These are phyloP conservation scores for Gnomoniopsis smithogilvyi DNA, from an alignment of 2,329 filamentous ascomycete species.

Conservation along the genomic window DNA sequence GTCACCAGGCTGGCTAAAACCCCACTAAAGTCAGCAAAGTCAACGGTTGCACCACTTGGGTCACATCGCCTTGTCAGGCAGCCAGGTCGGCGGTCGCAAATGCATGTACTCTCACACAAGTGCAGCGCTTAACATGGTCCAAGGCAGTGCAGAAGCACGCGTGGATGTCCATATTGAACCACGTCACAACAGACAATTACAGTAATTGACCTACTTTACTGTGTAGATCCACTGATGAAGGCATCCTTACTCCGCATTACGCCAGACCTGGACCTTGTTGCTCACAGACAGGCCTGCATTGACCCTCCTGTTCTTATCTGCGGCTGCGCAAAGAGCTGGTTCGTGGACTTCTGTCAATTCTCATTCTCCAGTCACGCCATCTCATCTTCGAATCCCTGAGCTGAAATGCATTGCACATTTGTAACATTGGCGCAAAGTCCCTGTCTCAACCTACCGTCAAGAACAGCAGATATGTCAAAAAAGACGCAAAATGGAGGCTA, in stretches of 20 bases:
- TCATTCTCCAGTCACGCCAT: not conserved
- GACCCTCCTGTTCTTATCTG: not conserved
- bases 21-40: not conserved
- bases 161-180: not conserved
- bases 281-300: not conserved
- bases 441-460: too few relatives aligned
- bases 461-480: not conserved
- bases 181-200: not conserved
- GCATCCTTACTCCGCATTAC: too few relatives aligned
- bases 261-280: too few relatives aligned
- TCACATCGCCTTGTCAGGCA: not conserved
- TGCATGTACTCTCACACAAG: not conserved
- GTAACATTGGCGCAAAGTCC: not conserved
- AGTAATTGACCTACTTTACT: too few relatives aligned
- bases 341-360: not conserved
- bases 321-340: not conserved
- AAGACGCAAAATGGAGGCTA: not conserved
- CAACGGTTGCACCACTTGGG: not conserved
- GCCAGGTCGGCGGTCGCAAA: not conserved
- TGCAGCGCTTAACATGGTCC: constrained; percentile 8
- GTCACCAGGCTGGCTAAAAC: not conserved
- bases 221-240: too few relatives aligned
- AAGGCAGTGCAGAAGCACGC: not conserved
- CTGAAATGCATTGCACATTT: not conserved
- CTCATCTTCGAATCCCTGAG: not conserved